Evolutionary conservation across 23 red algal species (phyloP), one percentile per base, ranked within the genome.

Genomic region (Pyropia haitanensis): DNA sequence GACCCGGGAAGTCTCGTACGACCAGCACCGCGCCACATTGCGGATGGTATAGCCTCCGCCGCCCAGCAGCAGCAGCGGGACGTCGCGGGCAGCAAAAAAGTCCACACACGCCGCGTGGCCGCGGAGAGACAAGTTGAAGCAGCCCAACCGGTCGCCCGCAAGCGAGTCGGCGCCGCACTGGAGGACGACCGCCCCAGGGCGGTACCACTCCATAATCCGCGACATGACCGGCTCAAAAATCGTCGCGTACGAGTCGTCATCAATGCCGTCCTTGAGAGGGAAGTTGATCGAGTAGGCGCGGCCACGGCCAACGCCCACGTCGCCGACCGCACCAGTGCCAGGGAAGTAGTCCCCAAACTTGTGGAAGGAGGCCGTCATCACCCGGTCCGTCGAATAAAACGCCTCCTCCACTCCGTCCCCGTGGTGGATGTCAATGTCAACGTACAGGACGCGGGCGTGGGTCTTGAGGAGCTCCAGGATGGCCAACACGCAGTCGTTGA

Each of bases 351-450:
- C 84, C 0, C 93, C 93, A 81, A 90, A 97, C 51, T 90, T 97
- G 75, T 97, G 93, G 72, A 97, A 97, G 29, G 85, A 90, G 30
- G 79, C 79, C 21, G 93, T 97, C 93, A 97, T 97, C 14, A 97
- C 93, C 0, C 93, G 49, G 65, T 97, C 84, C 2, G 93, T 97
- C n/a, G 93, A 81, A 71, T 90, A 97, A 49, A 97, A 97, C 18
- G 93, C 93, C 75, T 97, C 93, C 27, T 97, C 93, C n/a, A 97
- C 93, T 29, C 93, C 93, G 53, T 97, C 93, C 39, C 93, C 93
- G 58, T 97, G 93, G 49, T 97, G 93, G 67, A 97, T 88, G 67
- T 97, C 93, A 72, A 97, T 97, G 61, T 97, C 93, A 32, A 79
- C 71, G 60, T 97, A 97, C 16, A 97, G 67, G 16, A 97, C 93